Evolutionary conservation across 1,284 basidiomycete species (phyloP), one percentile per base, ranked within the genome.

Genomic region (Boletus albobrunnescens): DNA sequence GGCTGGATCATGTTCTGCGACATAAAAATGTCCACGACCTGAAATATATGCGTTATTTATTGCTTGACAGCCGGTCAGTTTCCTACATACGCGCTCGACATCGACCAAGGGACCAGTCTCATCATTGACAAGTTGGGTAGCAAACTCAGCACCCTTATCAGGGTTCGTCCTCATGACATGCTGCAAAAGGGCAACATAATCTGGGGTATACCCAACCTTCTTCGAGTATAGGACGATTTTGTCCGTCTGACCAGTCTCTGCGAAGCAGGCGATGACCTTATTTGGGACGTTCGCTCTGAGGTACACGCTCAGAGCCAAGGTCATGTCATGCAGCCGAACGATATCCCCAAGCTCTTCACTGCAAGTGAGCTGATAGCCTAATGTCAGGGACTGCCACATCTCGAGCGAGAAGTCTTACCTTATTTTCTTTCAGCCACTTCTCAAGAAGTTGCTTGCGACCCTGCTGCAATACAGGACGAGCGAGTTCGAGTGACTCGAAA

Each of bases 361-460:
- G 75, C 96, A 99, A 53, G 96, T 95, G 55, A 99, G 86, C 90
- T 92, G 55, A 37, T 8, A 35, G 22, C 53, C 38, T 41, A 27
- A 49, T 22, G 36, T 65, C 45, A 67, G 44, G 20, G 36, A 31
- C 30, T 31, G 9, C 19, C 37, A 30, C 14, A 22, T 26, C 33
- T 42, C 7, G 2, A 36, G 17, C 39, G 6, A 3, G n/a, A 37
- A 41, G 12, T 50, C 65, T 27, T 53, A 84, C 90, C 82, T 99
- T 99, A 76, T 97, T 97, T 78, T 99, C 96, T 74, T 99, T 99
- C 56, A 99, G 74, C 96, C 96, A 99, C 67, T 99, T 99, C 74
- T 99, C 96, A 22, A 99, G 78, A 37, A 99, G 75, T 64, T 98
- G 94, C 73, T 99, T 99, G 64, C 94, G 84, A 46, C 94, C 94